These are phyloP conservation scores for Epichloe sylvatica DNA, from an alignment of 2,329 filamentous ascomycete genomes.

Conservation along the genomic window DNA sequence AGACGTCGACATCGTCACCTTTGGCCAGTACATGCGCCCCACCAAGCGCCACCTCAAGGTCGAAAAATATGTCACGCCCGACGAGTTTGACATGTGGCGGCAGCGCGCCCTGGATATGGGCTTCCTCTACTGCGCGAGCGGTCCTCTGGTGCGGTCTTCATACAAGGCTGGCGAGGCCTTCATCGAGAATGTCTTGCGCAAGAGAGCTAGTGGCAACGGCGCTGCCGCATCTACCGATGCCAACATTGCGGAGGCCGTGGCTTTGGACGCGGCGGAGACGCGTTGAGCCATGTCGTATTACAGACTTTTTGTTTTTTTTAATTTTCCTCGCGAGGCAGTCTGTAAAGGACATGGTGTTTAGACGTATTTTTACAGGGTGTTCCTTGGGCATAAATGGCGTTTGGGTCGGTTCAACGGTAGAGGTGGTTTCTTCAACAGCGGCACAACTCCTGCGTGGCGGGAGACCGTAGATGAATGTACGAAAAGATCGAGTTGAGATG, in stretches of 20 bases:
- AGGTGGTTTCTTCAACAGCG: slow-evolving; percentile 17
- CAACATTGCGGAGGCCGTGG: slow-evolving; percentile 26
- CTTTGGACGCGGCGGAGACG: slow-evolving; percentile 20
- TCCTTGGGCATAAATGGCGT: slow-evolving; percentile 5
- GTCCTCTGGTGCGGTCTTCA: slow-evolving; percentile 80
- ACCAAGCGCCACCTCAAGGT: slow-evolving; percentile 97
- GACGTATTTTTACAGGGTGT: not conserved
- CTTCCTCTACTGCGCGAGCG: slow-evolving; percentile 91
- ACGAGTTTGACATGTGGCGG: slow-evolving; percentile 82
- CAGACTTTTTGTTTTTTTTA: no score
- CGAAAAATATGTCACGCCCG: slow-evolving; percentile 85
- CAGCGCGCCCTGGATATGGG: slow-evolving; percentile 84
- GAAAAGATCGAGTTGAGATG: no score
- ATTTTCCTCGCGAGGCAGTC: not conserved
- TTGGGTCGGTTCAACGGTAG: slow-evolving; percentile 15
- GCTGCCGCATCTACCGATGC: slow-evolving; percentile 12
- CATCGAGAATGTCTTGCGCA: slow-evolving; percentile 94
- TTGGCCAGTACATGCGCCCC: slow-evolving; percentile 99
- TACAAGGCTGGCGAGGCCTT: slow-evolving; percentile 98
- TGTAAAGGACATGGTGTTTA: slow-evolving; percentile 7
- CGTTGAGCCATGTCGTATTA: slow-evolving; percentile 3
- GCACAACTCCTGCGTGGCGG: not conserved
- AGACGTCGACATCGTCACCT: slow-evolving; percentile 88
- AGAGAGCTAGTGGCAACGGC: slow-evolving; percentile 43
- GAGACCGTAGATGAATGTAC: not conserved